These are phyloP conservation scores for Fusarium drepaniforme DNA, from an alignment of 2,329 filamentous ascomycete species.

Conservation along the genomic window DNA sequence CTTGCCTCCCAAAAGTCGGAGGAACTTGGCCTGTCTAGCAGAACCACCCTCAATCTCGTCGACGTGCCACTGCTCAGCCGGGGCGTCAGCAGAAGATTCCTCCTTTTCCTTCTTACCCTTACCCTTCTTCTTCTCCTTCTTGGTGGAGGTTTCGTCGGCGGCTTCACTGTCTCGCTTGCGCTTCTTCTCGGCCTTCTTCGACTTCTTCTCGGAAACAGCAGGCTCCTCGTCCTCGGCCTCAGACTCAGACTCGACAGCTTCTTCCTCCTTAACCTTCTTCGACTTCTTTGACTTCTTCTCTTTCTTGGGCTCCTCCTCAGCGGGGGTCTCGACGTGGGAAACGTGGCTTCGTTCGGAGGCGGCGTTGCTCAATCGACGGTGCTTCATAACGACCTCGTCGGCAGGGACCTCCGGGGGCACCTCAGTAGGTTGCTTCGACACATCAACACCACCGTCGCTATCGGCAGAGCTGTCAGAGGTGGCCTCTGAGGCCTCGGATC, in stretches of 20 bases:
- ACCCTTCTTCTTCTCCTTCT: slow-evolving; percentile 46
- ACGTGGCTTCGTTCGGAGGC: slow-evolving; percentile 40
- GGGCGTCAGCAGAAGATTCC: slow-evolving; percentile 16
- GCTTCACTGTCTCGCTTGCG: slow-evolving; percentile 47
- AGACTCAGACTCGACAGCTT: slow-evolving; percentile 2
- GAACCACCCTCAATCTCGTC: slow-evolving; percentile 62
- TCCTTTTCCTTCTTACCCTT: slow-evolving; percentile 35
- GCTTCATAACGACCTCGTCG: slow-evolving; percentile 48
- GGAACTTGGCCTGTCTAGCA: slow-evolving; percentile 67
- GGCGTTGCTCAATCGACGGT: slow-evolving; percentile 48
- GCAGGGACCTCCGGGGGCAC: slow-evolving; percentile 40
- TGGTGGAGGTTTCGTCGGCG: slow-evolving; percentile 36
- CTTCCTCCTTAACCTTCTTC: slow-evolving; percentile 32
- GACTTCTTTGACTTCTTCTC: slow-evolving; percentile 44
- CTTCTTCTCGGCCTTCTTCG: slow-evolving; percentile 53
- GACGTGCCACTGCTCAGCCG: slow-evolving; percentile 65
- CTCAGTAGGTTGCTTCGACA: slow-evolving; percentile 36
- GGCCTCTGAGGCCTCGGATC: slow-evolving; percentile 37
- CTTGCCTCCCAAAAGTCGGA: slow-evolving; percentile 67
- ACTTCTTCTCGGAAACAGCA: slow-evolving; percentile 45
- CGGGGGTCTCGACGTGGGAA: slow-evolving; percentile 24
- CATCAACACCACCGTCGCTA: slow-evolving; percentile 39
- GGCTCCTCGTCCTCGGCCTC: slow-evolving; percentile 24
- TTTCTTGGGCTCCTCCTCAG: slow-evolving; percentile 38
- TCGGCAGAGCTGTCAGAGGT: slow-evolving; percentile 35